phyloP scores from a whole-genome alignment of 345 rosid genomes.

The Clausena lansium region DNA sequence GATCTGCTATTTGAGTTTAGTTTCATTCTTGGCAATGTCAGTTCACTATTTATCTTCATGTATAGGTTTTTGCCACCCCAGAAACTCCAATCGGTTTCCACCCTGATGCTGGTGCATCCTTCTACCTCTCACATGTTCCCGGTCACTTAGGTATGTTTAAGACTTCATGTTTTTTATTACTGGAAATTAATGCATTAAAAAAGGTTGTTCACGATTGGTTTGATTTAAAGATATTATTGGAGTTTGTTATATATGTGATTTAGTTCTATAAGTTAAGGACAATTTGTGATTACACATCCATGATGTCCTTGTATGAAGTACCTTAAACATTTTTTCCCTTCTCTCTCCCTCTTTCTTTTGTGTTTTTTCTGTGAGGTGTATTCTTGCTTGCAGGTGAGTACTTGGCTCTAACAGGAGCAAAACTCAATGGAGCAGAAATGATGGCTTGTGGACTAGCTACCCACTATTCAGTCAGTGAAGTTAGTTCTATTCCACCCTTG shows the following conservation, averaged over 20 bases:
- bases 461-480: constrained; percentile 63
- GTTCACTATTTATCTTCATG: constrained; percentile 10
- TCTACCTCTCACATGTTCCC: constrained; percentile 79
- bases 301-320: not conserved
- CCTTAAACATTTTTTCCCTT: not conserved
- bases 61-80: constrained; percentile 92
- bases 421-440: constrained; percentile 88
- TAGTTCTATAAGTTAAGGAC: not conserved
- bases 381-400: constrained; percentile 72
- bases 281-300: not conserved
- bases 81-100: constrained; percentile 93
- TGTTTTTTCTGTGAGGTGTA: constrained; percentile 4
- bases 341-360: not conserved
- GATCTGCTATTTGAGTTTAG: not conserved
- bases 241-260: not conserved
- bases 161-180: not conserved
- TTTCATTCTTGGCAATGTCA: constrained; percentile 14
- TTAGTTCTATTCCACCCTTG: constrained; percentile 23
- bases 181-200: not conserved
- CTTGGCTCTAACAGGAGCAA: constrained; percentile 81
- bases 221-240: not conserved
- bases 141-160: constrained; percentile 71
- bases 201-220: not conserved
- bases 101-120: constrained; percentile 98
- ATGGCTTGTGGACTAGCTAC: constrained; percentile 87